Conservation (phyloP, 805 yeast genomes). For the Candida gorgasii region DNA sequence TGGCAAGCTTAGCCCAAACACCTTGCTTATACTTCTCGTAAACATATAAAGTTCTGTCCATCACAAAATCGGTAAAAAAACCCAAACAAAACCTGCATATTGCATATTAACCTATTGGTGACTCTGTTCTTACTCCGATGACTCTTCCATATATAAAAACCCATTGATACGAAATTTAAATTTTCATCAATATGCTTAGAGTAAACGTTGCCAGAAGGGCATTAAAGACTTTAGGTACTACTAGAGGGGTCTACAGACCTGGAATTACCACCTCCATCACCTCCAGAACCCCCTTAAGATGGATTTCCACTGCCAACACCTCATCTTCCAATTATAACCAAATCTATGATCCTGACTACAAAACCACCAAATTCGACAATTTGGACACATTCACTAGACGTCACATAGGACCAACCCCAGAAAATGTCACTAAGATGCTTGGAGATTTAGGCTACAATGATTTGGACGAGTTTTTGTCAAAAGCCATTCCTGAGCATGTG, state of each 20-base stretch:
- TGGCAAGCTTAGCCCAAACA: no score
- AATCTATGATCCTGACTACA: slow-evolving; percentile 45
- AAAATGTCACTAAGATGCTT: slow-evolving; percentile 67
- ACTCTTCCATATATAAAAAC: slow-evolving; percentile 2
- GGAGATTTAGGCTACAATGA: slow-evolving; percentile 61
- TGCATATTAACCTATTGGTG: no score
- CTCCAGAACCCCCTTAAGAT: no score
- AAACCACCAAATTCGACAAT: slow-evolving; percentile 25
- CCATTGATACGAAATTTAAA: slow-evolving; percentile 2
- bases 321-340: slow-evolving; percentile 52
- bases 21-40: no score
- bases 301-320: slow-evolving; percentile 45
- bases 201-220: no score
- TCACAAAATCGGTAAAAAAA: no score
- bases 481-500: slow-evolving; percentile 77
- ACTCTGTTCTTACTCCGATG: slow-evolving; percentile 5
- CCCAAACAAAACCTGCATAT: no score
- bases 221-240: no score
- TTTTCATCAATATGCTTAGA: no score
- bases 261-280: no score
- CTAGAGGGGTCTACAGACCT: no score
- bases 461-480: slow-evolving; percentile 65
- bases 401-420: slow-evolving; percentile 81
- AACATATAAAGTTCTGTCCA: no score
- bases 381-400: slow-evolving; percentile 87